Evolutionary conservation across 2,329 filamentous ascomycete genomes (phyloP), one percentile per base, ranked within the genome.

Genomic region (Trichoderma harzianum): DNA sequence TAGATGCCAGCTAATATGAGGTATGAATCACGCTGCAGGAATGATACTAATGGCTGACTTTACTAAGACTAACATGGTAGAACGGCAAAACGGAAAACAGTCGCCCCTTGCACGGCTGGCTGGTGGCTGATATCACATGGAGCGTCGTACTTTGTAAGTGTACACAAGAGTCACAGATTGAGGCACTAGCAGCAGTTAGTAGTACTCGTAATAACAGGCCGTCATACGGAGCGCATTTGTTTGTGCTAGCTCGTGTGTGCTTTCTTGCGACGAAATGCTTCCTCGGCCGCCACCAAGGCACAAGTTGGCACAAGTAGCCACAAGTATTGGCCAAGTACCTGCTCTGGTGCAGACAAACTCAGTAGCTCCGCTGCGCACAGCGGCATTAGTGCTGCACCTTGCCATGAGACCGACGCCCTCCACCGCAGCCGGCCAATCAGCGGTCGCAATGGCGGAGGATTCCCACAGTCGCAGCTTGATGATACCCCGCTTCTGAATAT

Each of bases 311-410:
- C 34, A 36, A 34, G 32, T 34, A 14, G 12, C 3, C 32, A 3
- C 43, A 51, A 53, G 47, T 53, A 53, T 10, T 24, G n/a, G 11
- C n/a, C 47, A 21, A 32, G 47, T 63, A 26, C 34, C 7, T 43
- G 26, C 36, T 63, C 8, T 53, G 47, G 21, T 53, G 61, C 30
- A 61, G 39, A 69, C 67, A 69, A 69, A 69, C 67, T 53, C 53
- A 69, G 67, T 62, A 69, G 67, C 36, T 69, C 67, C 67, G 67
- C 67, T 47, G 39, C 64, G 32, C 36, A n/a, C 28, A 32, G 53
- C 36, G 57, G 55, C 67, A 61, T 69, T 69, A 61, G 67, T 36
- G 67, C 67, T 69, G 67, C 67, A 69, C 57, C 57, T 69, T 53
- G 55, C 67, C 67, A 62, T 62, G 67, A 62, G 67, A 26, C 67